Percentiles rank a stretch among this genome's conserved stretches.
Conservation (phyloP, 2,329 filamentous ascomycete genomes). For the Ampelomyces quisqualis region DNA sequence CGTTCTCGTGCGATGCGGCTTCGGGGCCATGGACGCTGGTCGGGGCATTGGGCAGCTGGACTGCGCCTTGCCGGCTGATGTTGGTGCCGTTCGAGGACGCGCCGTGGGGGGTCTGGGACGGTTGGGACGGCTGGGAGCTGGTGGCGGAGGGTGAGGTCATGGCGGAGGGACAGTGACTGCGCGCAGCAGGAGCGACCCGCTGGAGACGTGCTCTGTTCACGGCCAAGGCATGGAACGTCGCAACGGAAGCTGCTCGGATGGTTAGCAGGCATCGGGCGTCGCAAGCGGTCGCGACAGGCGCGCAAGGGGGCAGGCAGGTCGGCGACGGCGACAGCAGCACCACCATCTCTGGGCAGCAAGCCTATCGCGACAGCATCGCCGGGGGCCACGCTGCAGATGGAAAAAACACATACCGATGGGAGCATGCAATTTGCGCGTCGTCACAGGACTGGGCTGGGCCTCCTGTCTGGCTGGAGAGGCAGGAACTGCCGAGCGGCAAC, state of each 20-base stretch:
- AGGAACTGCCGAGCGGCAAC: conserved; percentile 41
- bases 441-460: conserved; percentile 41
- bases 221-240: conserved; percentile 30
- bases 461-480: conserved; percentile 40
- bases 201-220: conserved; percentile 32
- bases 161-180: conserved; percentile 23
- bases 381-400: conserved; percentile 4
- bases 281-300: conserved; percentile 26
- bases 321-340: conserved; percentile 21
- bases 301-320: conserved; percentile 26
- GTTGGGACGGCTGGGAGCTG: conserved; percentile 26
- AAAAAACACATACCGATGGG: conserved; percentile 40
- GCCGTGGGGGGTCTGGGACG: conserved; percentile 29
- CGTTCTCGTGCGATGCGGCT: conserved; percentile 36
- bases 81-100: conserved; percentile 37
- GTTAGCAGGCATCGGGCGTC: conserved; percentile 27
- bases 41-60: conserved; percentile 36
- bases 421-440: conserved; percentile 45
- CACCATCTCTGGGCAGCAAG: conserved; percentile 13
- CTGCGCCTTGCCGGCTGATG: conserved; percentile 30
- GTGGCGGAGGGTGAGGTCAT: conserved; percentile 42
- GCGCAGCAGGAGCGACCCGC: conserved; percentile 34
- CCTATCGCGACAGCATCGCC: conserved; percentile 13
- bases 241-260: conserved; percentile 18
- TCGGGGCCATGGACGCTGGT: conserved; percentile 27